Evolutionary conservation across 2,329 filamentous ascomycete species (phyloP).

Genomic region (Atkinsonella hypoxylon): DNA sequence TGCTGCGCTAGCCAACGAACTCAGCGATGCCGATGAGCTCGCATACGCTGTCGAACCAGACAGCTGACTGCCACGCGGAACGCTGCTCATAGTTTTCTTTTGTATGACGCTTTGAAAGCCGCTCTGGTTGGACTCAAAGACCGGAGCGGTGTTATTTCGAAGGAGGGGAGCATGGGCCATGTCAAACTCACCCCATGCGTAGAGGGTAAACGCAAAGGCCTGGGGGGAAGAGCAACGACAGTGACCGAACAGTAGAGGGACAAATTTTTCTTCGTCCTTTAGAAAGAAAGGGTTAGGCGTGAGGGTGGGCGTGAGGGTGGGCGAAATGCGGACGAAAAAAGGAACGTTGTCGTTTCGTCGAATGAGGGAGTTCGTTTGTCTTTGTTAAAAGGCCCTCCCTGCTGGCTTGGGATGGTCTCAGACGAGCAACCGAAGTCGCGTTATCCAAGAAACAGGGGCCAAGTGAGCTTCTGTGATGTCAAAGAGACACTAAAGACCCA

Average conservation of each 20-base stretch:
- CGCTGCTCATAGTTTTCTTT: slow-evolving; percentile 37
- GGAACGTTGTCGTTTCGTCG: slow-evolving; percentile 4
- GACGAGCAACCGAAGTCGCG: slow-evolving; percentile 5
- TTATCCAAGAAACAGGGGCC: slow-evolving; percentile 8
- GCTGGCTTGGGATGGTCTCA: slow-evolving; percentile 8
- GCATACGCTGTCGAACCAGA: slow-evolving; percentile 47
- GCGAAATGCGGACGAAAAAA: slow-evolving; percentile 2
- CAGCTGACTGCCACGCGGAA: slow-evolving; percentile 47
- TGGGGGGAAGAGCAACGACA: slow-evolving; percentile 5
- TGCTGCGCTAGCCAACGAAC: slow-evolving; percentile 32
- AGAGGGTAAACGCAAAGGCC: background rate
- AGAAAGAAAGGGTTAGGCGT: background rate
- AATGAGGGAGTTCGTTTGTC: background rate
- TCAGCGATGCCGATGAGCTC: slow-evolving; percentile 40
- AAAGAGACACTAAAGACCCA: background rate
- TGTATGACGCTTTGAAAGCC: slow-evolving; percentile 28
- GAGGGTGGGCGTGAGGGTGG: background rate
- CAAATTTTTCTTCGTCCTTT: background rate
- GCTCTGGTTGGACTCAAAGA: slow-evolving; percentile 37
- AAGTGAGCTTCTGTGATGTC: background rate
- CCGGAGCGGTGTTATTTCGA: slow-evolving; percentile 46
- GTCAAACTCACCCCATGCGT: slow-evolving; percentile 32
- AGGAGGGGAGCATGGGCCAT: slow-evolving; percentile 50
- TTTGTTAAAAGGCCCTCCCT: slow-evolving; percentile 7
- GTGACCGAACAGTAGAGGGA: background rate